phyloP scores from a whole-genome alignment of 2,329 filamentous ascomycete species.

The Xylariales sp. region DNA sequence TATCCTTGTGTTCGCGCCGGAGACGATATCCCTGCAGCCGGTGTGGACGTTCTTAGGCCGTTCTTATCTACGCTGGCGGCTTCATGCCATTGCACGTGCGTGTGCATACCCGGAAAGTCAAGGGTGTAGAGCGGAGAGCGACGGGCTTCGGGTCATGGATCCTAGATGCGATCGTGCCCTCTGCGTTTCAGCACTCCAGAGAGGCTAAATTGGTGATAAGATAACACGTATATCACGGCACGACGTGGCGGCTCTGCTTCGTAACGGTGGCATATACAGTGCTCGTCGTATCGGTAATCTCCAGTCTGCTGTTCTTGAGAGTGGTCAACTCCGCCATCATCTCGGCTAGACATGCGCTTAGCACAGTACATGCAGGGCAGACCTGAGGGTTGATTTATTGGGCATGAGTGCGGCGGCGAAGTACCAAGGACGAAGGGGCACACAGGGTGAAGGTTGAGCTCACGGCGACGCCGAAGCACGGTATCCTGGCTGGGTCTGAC shows the following conservation, averaged over 20 bases:
- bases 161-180: not conserved
- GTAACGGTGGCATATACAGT: not conserved
- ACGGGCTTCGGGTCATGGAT: not conserved
- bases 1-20: not conserved
- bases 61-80: not conserved
- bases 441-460: too few relatives aligned
- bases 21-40: not conserved
- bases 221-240: not conserved
- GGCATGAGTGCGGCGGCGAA: too few relatives aligned
- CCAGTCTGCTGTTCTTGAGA: not conserved
- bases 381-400: not conserved
- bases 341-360: not conserved
- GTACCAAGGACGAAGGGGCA: too few relatives aligned
- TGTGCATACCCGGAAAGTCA: not conserved
- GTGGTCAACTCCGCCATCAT: not conserved
- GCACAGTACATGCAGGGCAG: not conserved
- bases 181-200: not conserved
- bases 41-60: not conserved
- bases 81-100: not conserved
- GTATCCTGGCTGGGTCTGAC: too few relatives aligned
- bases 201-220: not conserved
- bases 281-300: not conserved
- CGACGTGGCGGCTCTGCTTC: not conserved
- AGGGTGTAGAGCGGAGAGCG: not conserved
- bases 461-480: too few relatives aligned